Percentiles rank a stretch among this genome's conserved stretches.
Evolutionary conservation across 2,329 filamentous ascomycete genomes (phyloP).

Genomic region (Pleochaeta shiraiana): DNA sequence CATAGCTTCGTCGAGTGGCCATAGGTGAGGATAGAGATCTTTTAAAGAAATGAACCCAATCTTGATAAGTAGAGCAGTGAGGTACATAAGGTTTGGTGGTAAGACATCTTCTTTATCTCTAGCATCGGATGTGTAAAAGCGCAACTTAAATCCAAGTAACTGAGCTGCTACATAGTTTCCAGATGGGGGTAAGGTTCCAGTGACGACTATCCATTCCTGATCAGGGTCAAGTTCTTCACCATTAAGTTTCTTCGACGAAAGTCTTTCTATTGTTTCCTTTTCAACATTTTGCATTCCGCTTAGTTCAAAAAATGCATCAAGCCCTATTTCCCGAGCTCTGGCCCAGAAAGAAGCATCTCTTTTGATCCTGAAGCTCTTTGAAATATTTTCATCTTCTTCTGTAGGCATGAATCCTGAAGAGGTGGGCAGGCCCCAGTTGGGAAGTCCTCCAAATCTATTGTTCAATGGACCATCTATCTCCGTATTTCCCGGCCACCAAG

Average conservation of each 20-base stretch:
- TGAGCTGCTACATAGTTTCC: constrained; percentile 89
- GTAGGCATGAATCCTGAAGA: constrained; percentile 38
- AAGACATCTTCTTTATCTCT: constrained; percentile 55
- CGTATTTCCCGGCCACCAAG: constrained; percentile 74
- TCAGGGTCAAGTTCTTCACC: constrained; percentile 29
- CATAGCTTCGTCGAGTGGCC: constrained; percentile 72
- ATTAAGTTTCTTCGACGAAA: constrained; percentile 21
- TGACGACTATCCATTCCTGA: constrained; percentile 56
- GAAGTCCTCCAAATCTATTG: constrained; percentile 38
- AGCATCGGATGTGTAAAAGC: constrained; percentile 72
- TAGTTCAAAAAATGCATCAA: constrained; percentile 77
- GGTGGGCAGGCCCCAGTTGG: constrained; percentile 62
- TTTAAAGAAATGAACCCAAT: constrained; percentile 86
- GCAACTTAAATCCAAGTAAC: constrained; percentile 87
- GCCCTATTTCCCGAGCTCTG: constrained; percentile 49
- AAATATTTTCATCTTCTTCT: constrained; percentile 43
- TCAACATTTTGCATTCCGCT: constrained; percentile 47
- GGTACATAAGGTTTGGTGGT: constrained; percentile 79
- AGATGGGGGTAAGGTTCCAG: constrained; percentile 58
- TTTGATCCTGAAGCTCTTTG: constrained; percentile 32
- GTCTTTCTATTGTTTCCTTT: constrained; percentile 27
- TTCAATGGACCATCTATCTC: constrained; percentile 23
- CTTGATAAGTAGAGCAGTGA: constrained; percentile 84
- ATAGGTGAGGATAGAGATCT: constrained; percentile 83
- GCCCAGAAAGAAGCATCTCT: constrained; percentile 69